Conservation (phyloP, 2,329 filamentous ascomycete genomes). For the Penicillium sp. region DNA sequence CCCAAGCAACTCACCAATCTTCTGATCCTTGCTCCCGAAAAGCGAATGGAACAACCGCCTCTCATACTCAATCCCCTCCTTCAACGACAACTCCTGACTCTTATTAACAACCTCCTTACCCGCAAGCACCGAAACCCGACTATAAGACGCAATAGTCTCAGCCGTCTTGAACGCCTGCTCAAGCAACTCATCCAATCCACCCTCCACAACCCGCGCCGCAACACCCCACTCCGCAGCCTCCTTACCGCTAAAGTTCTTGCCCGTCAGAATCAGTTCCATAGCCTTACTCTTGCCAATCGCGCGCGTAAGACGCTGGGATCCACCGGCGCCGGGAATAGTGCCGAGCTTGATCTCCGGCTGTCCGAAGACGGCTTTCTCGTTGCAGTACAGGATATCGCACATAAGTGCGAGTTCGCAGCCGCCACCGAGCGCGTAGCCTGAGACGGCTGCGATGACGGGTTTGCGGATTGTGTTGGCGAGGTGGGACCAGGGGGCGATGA, state of each 20-base stretch:
- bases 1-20: constrained; percentile 68
- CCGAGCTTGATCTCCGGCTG: constrained; percentile 97
- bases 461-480: constrained; percentile 85
- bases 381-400: constrained; percentile 94
- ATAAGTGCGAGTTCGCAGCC: constrained; percentile 97
- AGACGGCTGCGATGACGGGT: constrained; percentile 90
- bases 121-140: constrained; percentile 81
- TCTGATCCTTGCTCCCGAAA: constrained; percentile 95
- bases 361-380: constrained; percentile 81
- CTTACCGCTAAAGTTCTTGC: constrained; percentile 77
- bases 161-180: constrained; percentile 80
- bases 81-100: constrained; percentile 85
- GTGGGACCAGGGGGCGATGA: constrained; percentile 93
- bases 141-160: constrained; percentile 85
- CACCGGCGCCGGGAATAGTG: constrained; percentile 87
- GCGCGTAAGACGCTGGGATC: constrained; percentile 82
- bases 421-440: constrained; percentile 90
- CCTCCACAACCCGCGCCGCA: constrained; percentile 76
- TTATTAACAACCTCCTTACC: constrained; percentile 99
- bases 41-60: constrained; percentile 87
- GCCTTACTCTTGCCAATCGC: constrained; percentile 82
- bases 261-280: constrained; percentile 90
- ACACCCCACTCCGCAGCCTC: constrained; percentile 91
- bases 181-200: constrained; percentile 76
- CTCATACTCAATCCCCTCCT: constrained; percentile 94